Conservation (phyloP, 2,329 filamentous ascomycete genomes). For the Pseudogymnoascus sp. region DNA sequence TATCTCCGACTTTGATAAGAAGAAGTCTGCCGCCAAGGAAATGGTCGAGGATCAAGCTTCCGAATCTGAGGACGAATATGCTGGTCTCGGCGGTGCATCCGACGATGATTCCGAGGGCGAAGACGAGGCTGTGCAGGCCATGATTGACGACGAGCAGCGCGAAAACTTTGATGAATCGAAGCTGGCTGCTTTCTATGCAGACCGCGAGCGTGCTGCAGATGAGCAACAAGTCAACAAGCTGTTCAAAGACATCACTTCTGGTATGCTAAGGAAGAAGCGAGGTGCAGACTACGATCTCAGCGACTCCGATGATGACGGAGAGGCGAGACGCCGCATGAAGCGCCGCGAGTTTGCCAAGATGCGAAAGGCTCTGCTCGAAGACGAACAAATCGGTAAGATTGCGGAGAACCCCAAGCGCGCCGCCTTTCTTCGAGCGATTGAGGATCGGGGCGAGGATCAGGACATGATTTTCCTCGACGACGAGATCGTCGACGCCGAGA, state of each 20-base stretch:
- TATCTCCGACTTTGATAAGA: slow-evolving; percentile 62
- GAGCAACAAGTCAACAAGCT: slow-evolving; percentile 85
- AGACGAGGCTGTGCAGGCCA: slow-evolving; percentile 58
- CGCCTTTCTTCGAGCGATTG: slow-evolving; percentile 83
- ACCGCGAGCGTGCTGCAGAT: slow-evolving; percentile 69
- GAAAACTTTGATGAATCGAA: slow-evolving; percentile 72
- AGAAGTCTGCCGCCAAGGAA: slow-evolving; percentile 75
- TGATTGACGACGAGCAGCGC: slow-evolving; percentile 79
- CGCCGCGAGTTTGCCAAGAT: slow-evolving; percentile 83
- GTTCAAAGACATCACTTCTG: slow-evolving; percentile 86
- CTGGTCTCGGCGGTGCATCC: slow-evolving; percentile 80
- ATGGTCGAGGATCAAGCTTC: slow-evolving; percentile 91
- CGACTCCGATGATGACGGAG: slow-evolving; percentile 82
- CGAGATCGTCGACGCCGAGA: slow-evolving; percentile 30
- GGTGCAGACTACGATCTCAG: slow-evolving; percentile 76
- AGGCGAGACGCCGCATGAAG: slow-evolving; percentile 70
- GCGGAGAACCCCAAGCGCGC: slow-evolving; percentile 80
- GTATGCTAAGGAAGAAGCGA: slow-evolving; percentile 73
- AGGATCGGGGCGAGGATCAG: slow-evolving; percentile 63
- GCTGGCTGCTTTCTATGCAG: slow-evolving; percentile 68
- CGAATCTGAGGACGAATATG: slow-evolving; percentile 97
- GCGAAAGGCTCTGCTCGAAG: slow-evolving; percentile 76
- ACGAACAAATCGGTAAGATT: slow-evolving; percentile 85
- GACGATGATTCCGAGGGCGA: slow-evolving; percentile 76
- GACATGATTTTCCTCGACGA: slow-evolving; percentile 66